Evolutionary conservation across 129 eudicot genomes (phyloP).

Genomic region (Arctium lappa): DNA sequence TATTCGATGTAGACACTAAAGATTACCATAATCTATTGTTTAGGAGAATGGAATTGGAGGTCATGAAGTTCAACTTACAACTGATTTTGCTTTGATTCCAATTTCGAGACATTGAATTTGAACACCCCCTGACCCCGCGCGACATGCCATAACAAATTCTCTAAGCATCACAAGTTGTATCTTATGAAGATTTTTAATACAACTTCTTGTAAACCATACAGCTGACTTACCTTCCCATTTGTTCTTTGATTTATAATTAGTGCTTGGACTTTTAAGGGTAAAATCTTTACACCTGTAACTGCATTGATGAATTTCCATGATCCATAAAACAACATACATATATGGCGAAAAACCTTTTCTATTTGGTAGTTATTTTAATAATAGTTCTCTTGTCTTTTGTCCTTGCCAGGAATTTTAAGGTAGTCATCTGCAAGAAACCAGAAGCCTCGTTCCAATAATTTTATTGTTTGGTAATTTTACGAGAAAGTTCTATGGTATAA

Average conservation of each 20-base stretch:
- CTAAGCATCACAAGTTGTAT: not conserved
- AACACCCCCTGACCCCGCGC: not conserved
- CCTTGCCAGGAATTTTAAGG: slow-evolving; percentile 10
- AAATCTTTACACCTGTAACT: not conserved
- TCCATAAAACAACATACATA: not conserved
- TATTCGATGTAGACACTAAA: not conserved
- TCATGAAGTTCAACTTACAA: not conserved
- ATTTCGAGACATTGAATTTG: not conserved
- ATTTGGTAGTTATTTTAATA: not conserved
- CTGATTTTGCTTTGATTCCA: not conserved
- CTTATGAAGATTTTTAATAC: not conserved
- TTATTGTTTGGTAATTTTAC: not conserved
- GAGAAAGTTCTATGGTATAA: slow-evolving; percentile 15
- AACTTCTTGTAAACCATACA: not conserved
- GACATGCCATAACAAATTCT: not conserved
- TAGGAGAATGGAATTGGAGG: not conserved
- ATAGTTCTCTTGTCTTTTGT: not conserved
- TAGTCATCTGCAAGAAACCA: slow-evolving; percentile 1
- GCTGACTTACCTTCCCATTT: not conserved
- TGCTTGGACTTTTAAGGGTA: not conserved
- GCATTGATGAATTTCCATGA: not conserved
- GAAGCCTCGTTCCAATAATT: not conserved
- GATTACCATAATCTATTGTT: not conserved
- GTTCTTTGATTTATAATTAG: not conserved
- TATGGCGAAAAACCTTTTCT: not conserved